Evolutionary conservation across 306 rosid species (phyloP), one percentile per base, ranked within the genome.

Genomic region (Prunus mira): DNA sequence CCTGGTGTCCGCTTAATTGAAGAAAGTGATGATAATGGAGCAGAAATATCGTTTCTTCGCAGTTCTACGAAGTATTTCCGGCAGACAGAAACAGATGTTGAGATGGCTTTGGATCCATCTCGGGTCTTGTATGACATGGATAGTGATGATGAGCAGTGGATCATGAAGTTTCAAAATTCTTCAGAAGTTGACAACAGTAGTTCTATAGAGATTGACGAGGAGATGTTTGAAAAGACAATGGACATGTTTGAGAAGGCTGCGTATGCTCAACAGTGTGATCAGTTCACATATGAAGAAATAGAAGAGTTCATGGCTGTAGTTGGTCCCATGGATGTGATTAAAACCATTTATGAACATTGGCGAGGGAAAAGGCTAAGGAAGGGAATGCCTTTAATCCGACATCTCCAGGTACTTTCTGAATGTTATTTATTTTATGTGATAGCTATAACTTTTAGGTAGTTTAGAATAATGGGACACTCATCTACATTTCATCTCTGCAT

Each of bases 181-280:
- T 73, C 83, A 19, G 90, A 83, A 81, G 65, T 69, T 61, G 78
- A 63, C 32, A 76, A 85, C 57, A 45, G 60, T 72, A 24, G 77
- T 65, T 79, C 75, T 76, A 86, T 78, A 27, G 88, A 79, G 68
- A 84, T 88, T 28, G 74, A 90, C 0, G 89, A 81, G 17, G 91
- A 88, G 79, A 76, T 87, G 71, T 88, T 96, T 76, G 97, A 92
- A 91, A 96, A 86, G 83, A 84, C 84, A 20, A 82, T 96, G 86
- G 98, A 91, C 85, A 72, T 84, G 85, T 83, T 92, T 90, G 99
- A 96, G 84, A 96, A 92, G 93, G 96, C 84, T 79, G 93, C 98
- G 76, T 92, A 87, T 80, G 72, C 88, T 65, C 88, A 65, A 78
- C 83, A 88, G 65, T 67, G 87, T 41, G 96, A 86, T 27, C 80